phyloP scores from a whole-genome alignment of 2,329 filamentous ascomycete species.

The Aspergillus ochraceus region DNA sequence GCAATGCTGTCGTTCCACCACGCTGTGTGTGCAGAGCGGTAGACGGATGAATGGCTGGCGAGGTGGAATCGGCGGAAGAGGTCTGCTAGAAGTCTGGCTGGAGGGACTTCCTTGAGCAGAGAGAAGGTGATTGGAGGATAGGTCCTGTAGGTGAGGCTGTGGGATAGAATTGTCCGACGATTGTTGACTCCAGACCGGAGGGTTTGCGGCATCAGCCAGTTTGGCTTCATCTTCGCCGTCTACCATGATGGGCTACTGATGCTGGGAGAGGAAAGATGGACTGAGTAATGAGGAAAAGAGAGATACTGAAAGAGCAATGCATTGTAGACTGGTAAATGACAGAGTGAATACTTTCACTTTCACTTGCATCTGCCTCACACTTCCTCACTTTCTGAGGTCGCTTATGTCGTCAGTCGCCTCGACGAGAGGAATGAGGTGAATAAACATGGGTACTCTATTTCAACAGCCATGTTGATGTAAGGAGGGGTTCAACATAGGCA shows the following conservation, averaged over 20 bases:
- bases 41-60: not conserved
- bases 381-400: not conserved
- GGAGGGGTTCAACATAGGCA: not conserved
- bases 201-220: not conserved
- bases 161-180: not conserved
- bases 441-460: not conserved
- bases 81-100: not conserved
- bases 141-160: not conserved
- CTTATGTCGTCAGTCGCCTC: not conserved
- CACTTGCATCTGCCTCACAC: not conserved
- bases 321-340: not conserved
- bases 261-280: not conserved
- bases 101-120: not conserved
- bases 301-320: not conserved
- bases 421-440: not conserved
- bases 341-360: not conserved
- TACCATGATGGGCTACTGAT: not conserved
- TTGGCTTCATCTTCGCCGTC: not conserved
- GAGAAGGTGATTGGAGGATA: not conserved
- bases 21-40: slow-evolving; percentile 52
- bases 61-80: not conserved
- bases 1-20: slow-evolving; percentile 63
- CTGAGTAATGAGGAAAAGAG: not conserved
- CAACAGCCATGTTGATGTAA: not conserved
- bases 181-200: not conserved